Base-by-base conservation (phyloP, 495 filamentous ascomycete genomes). In the Penicillium atrosanguineum region DNA sequence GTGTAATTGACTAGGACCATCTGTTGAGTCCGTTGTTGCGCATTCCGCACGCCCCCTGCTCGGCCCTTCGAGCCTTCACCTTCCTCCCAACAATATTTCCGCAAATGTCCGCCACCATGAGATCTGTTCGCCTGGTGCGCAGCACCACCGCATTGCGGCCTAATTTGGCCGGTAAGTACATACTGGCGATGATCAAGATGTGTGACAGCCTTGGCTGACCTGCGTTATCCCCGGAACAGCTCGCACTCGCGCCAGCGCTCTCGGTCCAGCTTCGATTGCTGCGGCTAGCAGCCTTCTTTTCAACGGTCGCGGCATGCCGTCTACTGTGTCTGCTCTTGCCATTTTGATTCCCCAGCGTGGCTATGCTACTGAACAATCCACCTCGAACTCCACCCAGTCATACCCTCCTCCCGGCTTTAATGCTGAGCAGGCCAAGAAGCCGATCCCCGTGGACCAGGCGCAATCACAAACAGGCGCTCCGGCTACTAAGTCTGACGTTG, bases 331-430 rank as follows among this genome's bases (percentile, higher is more conserved):
- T 19, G 83, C 84, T 8, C 74, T 85, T 42, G 87, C 83, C 9
- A 82, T 89, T 47, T 74, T 88, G 52, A 81, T 90, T 26, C 84
- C 86, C 31, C 65, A 65, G 61, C 80, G 85, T 55, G 75, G 69
- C 58, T 82, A 88, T 64, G 79, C 83, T 18, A 97, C 94, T 46
- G 87, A 92, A 52, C 84, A 86, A 37, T 81, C 83, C 16, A 83
- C 82, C 25, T 74, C 79, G 28, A 75, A 69, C 23, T 75, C 81
- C 44, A 79, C 80, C 45, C 75, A 79, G 34, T 75, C 73, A 41
- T 86, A 83, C 16, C 94, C 94, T 31, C 93, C 94, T 44, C 94
- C 94, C 9, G 95, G 94, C 8, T 99, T 97, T 79, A 91, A 96
- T 66, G 75, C 90, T 15, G 85, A 95, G 64, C 73, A 85, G 73